Percentiles rank a stretch among this genome's conserved stretches.
phyloP scores from a whole-genome alignment of 2,329 filamentous ascomycete genomes.

The Claviceps cyperi region DNA sequence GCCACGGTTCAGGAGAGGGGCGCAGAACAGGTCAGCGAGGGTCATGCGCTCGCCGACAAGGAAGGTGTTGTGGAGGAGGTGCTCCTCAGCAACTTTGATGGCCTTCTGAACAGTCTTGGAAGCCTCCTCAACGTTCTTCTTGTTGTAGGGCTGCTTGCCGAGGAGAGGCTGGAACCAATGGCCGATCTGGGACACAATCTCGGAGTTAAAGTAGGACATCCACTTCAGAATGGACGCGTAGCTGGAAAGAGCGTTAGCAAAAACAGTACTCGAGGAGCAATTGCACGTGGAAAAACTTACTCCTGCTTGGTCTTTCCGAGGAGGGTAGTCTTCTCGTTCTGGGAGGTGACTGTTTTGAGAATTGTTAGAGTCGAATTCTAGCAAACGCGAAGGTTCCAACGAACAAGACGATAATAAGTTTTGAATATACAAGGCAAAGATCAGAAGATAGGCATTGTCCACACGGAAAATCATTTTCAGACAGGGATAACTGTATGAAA shows the following conservation, averaged over 20 bases:
- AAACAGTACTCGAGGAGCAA: no score
- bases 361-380: slow-evolving; percentile 16
- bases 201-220: slow-evolving; percentile 92
- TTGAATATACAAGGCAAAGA: slow-evolving; percentile 16
- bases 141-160: slow-evolving; percentile 82
- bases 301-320: slow-evolving; percentile 99
- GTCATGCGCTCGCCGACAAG: slow-evolving; percentile 96
- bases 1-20: slow-evolving; percentile 65
- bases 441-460: slow-evolving; percentile 86
- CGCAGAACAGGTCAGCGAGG: slow-evolving; percentile 82
- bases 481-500: slow-evolving; percentile 95
- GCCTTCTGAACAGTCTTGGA: slow-evolving; percentile 55
- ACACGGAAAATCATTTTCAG: slow-evolving; percentile 66
- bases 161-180: slow-evolving; percentile 78
- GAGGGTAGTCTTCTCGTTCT: slow-evolving; percentile 99
- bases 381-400: background rate
- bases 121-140: slow-evolving; percentile 82
- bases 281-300: slow-evolving; percentile 30
- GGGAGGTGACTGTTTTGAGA: slow-evolving; percentile 64
- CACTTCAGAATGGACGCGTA: slow-evolving; percentile 96
- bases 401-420: no score
- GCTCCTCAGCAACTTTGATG: slow-evolving; percentile 63
- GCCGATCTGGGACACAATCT: slow-evolving; percentile 61
- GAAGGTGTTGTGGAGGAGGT: slow-evolving; percentile 88
- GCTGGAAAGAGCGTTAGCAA: slow-evolving; percentile 24